phyloP scores from a whole-genome alignment of 1,139 yeast species.

The Geotrichum restrictum region DNA sequence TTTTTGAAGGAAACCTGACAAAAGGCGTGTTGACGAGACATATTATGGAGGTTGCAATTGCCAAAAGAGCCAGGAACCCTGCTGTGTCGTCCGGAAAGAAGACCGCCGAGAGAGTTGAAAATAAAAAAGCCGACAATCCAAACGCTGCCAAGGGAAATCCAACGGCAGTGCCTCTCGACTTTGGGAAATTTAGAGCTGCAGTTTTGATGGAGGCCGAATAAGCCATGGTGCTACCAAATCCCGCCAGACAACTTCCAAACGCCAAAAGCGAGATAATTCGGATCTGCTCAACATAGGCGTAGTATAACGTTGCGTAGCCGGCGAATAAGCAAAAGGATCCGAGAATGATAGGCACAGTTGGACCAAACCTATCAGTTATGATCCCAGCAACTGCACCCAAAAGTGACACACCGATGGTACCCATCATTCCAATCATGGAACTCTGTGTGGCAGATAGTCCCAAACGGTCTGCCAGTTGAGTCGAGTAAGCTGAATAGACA shows the following conservation, averaged over 20 bases:
- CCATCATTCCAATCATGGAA: constrained; percentile 52
- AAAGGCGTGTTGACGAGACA: constrained; percentile 32
- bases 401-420: constrained; percentile 55
- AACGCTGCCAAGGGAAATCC: constrained; percentile 39
- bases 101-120: constrained; percentile 32
- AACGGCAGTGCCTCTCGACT: constrained; percentile 37
- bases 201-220: constrained; percentile 37
- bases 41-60: constrained; percentile 32
- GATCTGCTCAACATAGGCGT: constrained; percentile 28
- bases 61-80: constrained; percentile 33
- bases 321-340: constrained; percentile 31
- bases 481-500: constrained; percentile 57
- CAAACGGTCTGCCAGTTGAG: constrained; percentile 54
- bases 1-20: constrained; percentile 26
- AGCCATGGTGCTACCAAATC: constrained; percentile 37
- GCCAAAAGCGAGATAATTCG: constrained; percentile 30
- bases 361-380: constrained; percentile 54
- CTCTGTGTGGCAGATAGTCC: constrained; percentile 53
- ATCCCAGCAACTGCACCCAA: constrained; percentile 55
- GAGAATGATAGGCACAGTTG: constrained; percentile 43
- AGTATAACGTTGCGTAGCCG: constrained; percentile 32
- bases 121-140: constrained; percentile 39
- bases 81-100: constrained; percentile 36
- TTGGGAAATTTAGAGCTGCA: constrained; percentile 39
- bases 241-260: constrained; percentile 32